phyloP scores from a whole-genome alignment of 2,329 filamentous ascomycete genomes.

The Paecilomyces dactylethromorphus region DNA sequence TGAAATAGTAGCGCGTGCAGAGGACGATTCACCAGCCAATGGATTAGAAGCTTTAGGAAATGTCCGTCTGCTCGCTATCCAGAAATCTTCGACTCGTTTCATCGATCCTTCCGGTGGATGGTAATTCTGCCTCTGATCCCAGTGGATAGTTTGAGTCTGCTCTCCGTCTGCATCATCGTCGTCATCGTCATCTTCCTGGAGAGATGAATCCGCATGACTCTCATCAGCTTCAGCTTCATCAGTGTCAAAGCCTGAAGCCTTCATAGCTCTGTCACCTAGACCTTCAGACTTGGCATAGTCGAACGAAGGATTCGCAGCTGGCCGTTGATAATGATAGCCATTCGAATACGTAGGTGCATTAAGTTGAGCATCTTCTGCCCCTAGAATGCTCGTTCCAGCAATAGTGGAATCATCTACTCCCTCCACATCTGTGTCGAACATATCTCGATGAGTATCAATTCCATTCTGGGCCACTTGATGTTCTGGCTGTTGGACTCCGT shows the following conservation, averaged over 20 bases:
- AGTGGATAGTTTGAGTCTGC: constrained; percentile 16
- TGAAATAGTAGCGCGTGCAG: constrained; percentile 1
- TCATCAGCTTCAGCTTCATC: constrained; percentile 25
- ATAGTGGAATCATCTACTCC: constrained; percentile 38
- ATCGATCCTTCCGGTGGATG: constrained; percentile 24
- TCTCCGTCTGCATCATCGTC: constrained; percentile 14
- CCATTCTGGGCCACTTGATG: constrained; percentile 6
- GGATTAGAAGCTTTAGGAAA: constrained; percentile 14
- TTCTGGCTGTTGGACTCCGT: constrained; percentile 9
- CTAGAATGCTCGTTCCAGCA: constrained; percentile 31
- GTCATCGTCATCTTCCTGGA: constrained; percentile 23
- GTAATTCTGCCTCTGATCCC: constrained; percentile 19
- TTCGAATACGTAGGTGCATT: constrained; percentile 13
- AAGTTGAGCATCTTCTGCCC: constrained; percentile 22
- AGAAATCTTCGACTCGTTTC: constrained; percentile 33
- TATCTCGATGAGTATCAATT: constrained; percentile 19
- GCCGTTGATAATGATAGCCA: constrained; percentile 8
- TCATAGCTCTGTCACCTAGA: constrained; percentile 27
- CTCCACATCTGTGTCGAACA: constrained; percentile 39
- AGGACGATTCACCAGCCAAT: constrained; percentile 9
- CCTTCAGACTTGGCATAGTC: constrained; percentile 26
- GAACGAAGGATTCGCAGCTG: constrained; percentile 16
- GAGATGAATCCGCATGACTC: constrained; percentile 22
- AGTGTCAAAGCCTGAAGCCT: constrained; percentile 29
- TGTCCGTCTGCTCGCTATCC: constrained; percentile 23